Evolutionary conservation across 768 basidiomycete genomes (phyloP).

Genomic region (Auriscalpium orientale): DNA sequence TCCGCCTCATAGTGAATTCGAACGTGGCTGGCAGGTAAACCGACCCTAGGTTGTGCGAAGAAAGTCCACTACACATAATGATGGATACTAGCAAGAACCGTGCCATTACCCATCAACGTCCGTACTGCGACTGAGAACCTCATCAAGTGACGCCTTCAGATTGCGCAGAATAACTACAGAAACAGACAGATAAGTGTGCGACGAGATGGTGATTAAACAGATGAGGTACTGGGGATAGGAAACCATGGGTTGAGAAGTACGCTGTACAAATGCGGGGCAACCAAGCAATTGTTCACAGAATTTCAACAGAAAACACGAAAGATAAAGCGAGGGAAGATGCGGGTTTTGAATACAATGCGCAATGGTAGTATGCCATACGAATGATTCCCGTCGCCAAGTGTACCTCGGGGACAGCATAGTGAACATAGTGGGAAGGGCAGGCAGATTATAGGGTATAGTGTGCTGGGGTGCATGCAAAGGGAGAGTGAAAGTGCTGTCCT

Average conservation of each 20-base stretch:
- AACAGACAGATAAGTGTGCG: slow-evolving; percentile 60
- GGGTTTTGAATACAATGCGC: slow-evolving; percentile 32
- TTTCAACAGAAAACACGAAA: slow-evolving; percentile 24
- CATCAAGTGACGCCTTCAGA: slow-evolving; percentile 9
- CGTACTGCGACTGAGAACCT: too few relatives aligned
- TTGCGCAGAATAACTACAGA: slow-evolving; percentile 58
- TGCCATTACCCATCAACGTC: too few relatives aligned
- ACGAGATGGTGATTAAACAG: slow-evolving; percentile 60
- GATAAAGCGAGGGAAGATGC: slow-evolving; percentile 23
- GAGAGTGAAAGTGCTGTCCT: neutral
- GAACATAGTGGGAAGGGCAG: slow-evolving; percentile 16
- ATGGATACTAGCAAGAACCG: too few relatives aligned
- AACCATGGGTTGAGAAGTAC: slow-evolving; percentile 21
- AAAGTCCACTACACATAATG: too few relatives aligned
- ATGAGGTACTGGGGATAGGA: slow-evolving; percentile 29
- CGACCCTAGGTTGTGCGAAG: too few relatives aligned
- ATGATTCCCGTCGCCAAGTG: slow-evolving; percentile 20
- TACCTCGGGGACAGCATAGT: slow-evolving; percentile 17
- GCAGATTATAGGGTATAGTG: slow-evolving; percentile 18
- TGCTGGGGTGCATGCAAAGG: slow-evolving; percentile 6
- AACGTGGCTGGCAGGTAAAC: too few relatives aligned
- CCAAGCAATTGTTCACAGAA: slow-evolving; percentile 22
- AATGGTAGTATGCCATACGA: slow-evolving; percentile 29
- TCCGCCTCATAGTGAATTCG: too few relatives aligned
- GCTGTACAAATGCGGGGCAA: slow-evolving; percentile 26